A percentile compares a stretch with the other conserved stretches of the same genome.
Evolutionary conservation across 805 yeast species (phyloP).

Genomic region (Yamadazyma kitorensis): DNA sequence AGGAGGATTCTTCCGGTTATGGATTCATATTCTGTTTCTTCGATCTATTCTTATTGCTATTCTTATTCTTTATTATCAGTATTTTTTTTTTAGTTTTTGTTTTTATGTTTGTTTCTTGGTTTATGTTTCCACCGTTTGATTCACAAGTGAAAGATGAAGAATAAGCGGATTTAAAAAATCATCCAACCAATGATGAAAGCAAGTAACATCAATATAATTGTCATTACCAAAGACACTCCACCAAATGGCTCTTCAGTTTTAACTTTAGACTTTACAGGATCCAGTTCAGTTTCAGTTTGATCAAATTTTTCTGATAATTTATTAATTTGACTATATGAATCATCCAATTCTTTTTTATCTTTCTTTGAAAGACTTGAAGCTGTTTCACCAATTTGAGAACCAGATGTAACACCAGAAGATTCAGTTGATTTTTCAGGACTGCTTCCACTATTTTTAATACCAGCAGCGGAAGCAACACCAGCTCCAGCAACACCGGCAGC

Average conservation of each 20-base stretch:
- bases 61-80: too few relatives aligned
- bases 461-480: slow-evolving; percentile 8
- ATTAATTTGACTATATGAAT: slow-evolving; percentile 41
- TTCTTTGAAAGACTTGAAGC: slow-evolving; percentile 8
- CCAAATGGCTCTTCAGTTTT: slow-evolving; percentile 29
- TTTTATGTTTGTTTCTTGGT: too few relatives aligned
- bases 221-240: slow-evolving; percentile 56
- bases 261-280: slow-evolving; percentile 12
- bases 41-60: too few relatives aligned
- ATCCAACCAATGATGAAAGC: slow-evolving; percentile 72
- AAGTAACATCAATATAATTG: slow-evolving; percentile 43
- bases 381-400: slow-evolving; percentile 12
- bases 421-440: not conserved
- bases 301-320: slow-evolving; percentile 45
- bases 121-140: too few relatives aligned
- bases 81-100: too few relatives aligned
- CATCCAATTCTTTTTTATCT: slow-evolving; percentile 29
- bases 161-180: slow-evolving; percentile 46
- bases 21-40: too few relatives aligned
- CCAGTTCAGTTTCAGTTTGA: slow-evolving; percentile 31
- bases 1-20: too few relatives aligned
- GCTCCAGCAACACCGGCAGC: slow-evolving; percentile 16
- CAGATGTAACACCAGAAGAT: slow-evolving; percentile 10
- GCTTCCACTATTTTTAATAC: slow-evolving; percentile 14
- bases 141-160: too few relatives aligned